Evolutionary conservation across 495 filamentous ascomycete genomes (phyloP).

Genomic region (Aspergillus hancockii): DNA sequence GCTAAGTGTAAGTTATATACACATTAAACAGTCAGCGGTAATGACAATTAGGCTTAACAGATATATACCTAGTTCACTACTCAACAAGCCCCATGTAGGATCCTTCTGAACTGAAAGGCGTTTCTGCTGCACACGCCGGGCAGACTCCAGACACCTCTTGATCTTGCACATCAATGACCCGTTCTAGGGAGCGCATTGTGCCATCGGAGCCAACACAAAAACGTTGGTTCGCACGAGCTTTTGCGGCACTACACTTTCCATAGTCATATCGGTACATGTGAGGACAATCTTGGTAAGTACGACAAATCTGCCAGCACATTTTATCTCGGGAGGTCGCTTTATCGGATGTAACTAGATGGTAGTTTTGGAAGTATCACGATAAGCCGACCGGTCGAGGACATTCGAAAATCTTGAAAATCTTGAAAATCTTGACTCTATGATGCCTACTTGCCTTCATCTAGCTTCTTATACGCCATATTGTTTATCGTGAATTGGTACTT

Average conservation of each 20-base stretch:
- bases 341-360: not conserved
- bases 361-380: not conserved
- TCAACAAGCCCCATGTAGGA: not conserved
- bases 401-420: not conserved
- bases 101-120: not conserved
- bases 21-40: not conserved
- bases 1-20: not conserved
- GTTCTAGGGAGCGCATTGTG: not conserved
- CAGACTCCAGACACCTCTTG: conserved; percentile 1
- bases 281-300: conserved; percentile 4
- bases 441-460: not conserved
- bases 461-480: not conserved
- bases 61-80: not conserved
- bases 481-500: not conserved
- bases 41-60: not conserved
- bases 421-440: not conserved
- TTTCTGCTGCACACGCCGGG: not conserved
- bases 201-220: not conserved
- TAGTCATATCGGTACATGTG: conserved; percentile 3
- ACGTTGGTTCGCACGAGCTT: not conserved
- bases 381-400: not conserved
- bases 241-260: not conserved
- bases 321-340: not conserved
- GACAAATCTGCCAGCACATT: conserved; percentile 1
- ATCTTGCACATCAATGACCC: not conserved